These are phyloP conservation scores for Ogataea salicorniae DNA, from an alignment of 805 yeast genomes.

Conservation along the genomic window DNA sequence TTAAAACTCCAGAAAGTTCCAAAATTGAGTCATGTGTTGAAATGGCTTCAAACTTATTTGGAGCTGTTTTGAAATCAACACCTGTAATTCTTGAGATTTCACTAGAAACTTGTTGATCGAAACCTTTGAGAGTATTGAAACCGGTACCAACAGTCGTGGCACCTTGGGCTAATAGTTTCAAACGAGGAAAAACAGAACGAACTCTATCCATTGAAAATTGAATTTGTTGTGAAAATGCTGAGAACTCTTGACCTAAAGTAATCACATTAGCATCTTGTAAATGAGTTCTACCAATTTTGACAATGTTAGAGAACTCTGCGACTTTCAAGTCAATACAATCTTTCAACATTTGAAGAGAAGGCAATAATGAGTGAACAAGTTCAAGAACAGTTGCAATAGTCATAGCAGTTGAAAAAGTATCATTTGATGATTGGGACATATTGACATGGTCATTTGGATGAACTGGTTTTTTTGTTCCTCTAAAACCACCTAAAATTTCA, in stretches of 20 bases:
- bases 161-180: slow-evolving; percentile 88
- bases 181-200: slow-evolving; percentile 64
- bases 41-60: slow-evolving; percentile 96
- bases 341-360: slow-evolving; percentile 71
- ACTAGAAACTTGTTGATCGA: slow-evolving; percentile 76
- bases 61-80: slow-evolving; percentile 83
- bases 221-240: slow-evolving; percentile 90
- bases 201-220: slow-evolving; percentile 84
- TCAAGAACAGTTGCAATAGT: slow-evolving; percentile 95
- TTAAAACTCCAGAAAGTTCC: slow-evolving; percentile 93
- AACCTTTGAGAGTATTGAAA: slow-evolving; percentile 85
- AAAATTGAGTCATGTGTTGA: slow-evolving; percentile 98
- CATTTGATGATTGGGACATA: slow-evolving; percentile 97
- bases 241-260: slow-evolving; percentile 94
- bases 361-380: slow-evolving; percentile 65
- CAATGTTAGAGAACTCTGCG: slow-evolving; percentile 77
- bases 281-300: slow-evolving; percentile 97
- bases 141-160: slow-evolving; percentile 99
- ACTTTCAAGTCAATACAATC: slow-evolving; percentile 70
- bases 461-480: slow-evolving; percentile 87
- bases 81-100: slow-evolving; percentile 84
- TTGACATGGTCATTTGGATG: slow-evolving; percentile 98
- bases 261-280: slow-evolving; percentile 97
- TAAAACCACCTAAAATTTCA: slow-evolving; percentile 83
- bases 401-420: slow-evolving; percentile 98